Percentiles rank a stretch among this genome's conserved stretches.
phyloP scores from a whole-genome alignment of 495 filamentous ascomycete genomes.

The Penicillium mononematosum region DNA sequence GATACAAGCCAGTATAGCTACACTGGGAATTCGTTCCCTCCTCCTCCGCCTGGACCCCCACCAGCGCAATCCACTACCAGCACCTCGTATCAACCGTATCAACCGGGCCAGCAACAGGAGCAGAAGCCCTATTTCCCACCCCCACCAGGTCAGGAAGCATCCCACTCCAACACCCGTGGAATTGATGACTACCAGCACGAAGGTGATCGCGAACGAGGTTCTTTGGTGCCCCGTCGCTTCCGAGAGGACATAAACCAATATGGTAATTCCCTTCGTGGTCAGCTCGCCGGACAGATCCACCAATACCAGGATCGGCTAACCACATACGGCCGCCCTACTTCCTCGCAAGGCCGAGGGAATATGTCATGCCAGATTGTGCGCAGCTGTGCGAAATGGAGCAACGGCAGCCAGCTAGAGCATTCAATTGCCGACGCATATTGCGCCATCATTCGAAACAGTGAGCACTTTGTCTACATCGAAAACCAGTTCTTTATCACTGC shows the following conservation, averaged over 20 bases:
- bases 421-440: constrained; percentile 90
- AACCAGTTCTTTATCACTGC: constrained; percentile 99
- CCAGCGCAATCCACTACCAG: constrained; percentile 31
- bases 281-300: constrained; percentile 49
- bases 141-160: constrained; percentile 38
- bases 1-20: constrained; percentile 32
- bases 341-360: constrained; percentile 41
- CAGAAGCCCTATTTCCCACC: constrained; percentile 40
- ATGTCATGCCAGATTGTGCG: constrained; percentile 68
- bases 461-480: constrained; percentile 92
- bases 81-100: constrained; percentile 25
- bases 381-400: constrained; percentile 71
- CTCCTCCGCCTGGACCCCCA: constrained; percentile 41
- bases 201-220: constrained; percentile 35
- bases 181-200: constrained; percentile 37
- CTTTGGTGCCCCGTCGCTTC: constrained; percentile 32
- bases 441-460: constrained; percentile 72
- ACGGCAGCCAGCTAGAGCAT: constrained; percentile 68
- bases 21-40: constrained; percentile 44
- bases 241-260: constrained; percentile 39
- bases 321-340: constrained; percentile 23
- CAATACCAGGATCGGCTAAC: constrained; percentile 46
- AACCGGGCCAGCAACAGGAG: constrained; percentile 15
- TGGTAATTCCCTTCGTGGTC: constrained; percentile 39
- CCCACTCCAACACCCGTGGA: constrained; percentile 40